Evolutionary conservation across 1,139 yeast species (phyloP).

Genomic region (Williopsis jadinii): DNA sequence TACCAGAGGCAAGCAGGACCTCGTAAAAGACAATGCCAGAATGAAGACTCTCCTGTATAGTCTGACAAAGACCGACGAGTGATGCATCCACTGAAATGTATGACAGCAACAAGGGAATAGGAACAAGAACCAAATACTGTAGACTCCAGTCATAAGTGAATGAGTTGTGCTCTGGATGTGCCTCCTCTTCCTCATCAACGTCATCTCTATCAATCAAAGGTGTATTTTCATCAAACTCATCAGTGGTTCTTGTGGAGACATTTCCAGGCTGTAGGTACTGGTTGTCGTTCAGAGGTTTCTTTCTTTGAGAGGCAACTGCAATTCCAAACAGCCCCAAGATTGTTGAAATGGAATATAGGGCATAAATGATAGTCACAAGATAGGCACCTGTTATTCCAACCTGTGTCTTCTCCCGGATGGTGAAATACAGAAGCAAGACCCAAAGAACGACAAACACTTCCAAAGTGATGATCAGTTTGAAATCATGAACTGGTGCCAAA

Average conservation of each 20-base stretch:
- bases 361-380: constrained; percentile 42
- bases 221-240: constrained; percentile 18
- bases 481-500: constrained; percentile 56
- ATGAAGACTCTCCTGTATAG: constrained; percentile 55
- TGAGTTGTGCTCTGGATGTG: constrained; percentile 28
- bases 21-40: constrained; percentile 43
- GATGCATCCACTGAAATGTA: constrained; percentile 41
- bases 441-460: constrained; percentile 53
- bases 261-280: background rate
- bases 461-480: constrained; percentile 59
- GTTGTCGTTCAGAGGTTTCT: background rate
- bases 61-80: constrained; percentile 59
- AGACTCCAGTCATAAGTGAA: constrained; percentile 74
- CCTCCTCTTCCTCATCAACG: constrained; percentile 7
- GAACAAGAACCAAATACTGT: constrained; percentile 63
- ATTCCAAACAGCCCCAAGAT: constrained; percentile 43
- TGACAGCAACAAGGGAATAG: constrained; percentile 49
- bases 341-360: constrained; percentile 43
- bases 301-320: constrained; percentile 16
- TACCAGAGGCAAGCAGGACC: constrained; percentile 32
- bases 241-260: background rate
- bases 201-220: constrained; percentile 20
- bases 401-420: constrained; percentile 38
- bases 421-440: constrained; percentile 44
- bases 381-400: constrained; percentile 59